phyloP scores from a whole-genome alignment of 2,329 filamentous ascomycete species.

The Colletotrichum cordylinicola region DNA sequence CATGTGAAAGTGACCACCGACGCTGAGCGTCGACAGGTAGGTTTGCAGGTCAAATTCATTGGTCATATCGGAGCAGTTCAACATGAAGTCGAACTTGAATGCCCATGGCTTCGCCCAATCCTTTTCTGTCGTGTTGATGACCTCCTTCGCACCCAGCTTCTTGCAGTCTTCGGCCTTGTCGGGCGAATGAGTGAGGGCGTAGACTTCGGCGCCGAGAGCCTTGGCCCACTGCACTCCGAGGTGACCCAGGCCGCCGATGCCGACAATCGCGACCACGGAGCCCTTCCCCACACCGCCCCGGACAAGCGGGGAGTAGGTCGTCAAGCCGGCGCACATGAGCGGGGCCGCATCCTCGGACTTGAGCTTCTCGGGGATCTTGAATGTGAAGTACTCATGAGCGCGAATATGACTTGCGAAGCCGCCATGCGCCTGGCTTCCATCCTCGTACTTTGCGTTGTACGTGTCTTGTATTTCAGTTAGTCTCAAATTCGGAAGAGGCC shows the following conservation, averaged over 20 bases:
- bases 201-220: slow-evolving; percentile 71
- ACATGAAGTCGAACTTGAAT: slow-evolving; percentile 55
- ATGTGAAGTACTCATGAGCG: slow-evolving; percentile 62
- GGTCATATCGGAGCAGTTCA: slow-evolving; percentile 55
- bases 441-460: slow-evolving; percentile 61
- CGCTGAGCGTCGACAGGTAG: slow-evolving; percentile 57
- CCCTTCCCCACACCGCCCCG: slow-evolving; percentile 73
- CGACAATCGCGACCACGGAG: slow-evolving; percentile 74
- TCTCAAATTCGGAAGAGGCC: accelerated
- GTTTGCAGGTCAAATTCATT: slow-evolving; percentile 59
- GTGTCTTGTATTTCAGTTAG: slow-evolving; percentile 43
- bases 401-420: slow-evolving; percentile 60
- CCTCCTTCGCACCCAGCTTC: slow-evolving; percentile 67
- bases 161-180: slow-evolving; percentile 65
- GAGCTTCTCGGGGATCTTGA: slow-evolving; percentile 62
- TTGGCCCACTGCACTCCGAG: slow-evolving; percentile 75
- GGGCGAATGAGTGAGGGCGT: slow-evolving; percentile 66
- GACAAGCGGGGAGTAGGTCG: slow-evolving; percentile 72
- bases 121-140: slow-evolving; percentile 52
- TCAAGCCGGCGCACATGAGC: slow-evolving; percentile 81
- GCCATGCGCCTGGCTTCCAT: slow-evolving; percentile 68
- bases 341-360: slow-evolving; percentile 61
- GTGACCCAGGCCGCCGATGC: slow-evolving; percentile 77
- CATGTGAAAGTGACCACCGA: slow-evolving; percentile 62
- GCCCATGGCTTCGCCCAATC: slow-evolving; percentile 62